Percentiles rank a stretch among this genome's conserved stretches.
These are phyloP conservation scores for Lindgomyces ingoldianus DNA, from an alignment of 495 filamentous ascomycete species.

Conservation along the genomic window DNA sequence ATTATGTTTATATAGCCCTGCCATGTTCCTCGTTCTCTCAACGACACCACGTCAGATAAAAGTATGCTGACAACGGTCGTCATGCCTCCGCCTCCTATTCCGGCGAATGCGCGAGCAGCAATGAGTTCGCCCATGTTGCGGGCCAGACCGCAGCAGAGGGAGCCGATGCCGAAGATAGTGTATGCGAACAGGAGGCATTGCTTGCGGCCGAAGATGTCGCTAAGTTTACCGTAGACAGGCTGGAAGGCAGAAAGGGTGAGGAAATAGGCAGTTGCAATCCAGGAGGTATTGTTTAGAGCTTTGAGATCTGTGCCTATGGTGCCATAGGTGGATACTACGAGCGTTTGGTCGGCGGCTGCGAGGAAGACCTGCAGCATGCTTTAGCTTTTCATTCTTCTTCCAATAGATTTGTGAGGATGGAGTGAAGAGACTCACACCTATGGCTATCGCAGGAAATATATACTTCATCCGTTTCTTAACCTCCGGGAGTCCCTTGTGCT, in stretches of 20 bases:
- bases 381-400: background rate
- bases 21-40: conserved; percentile 77
- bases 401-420: background rate
- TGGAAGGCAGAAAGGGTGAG: conserved; percentile 79
- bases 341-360: conserved; percentile 75
- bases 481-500: conserved; percentile 48
- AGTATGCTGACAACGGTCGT: conserved; percentile 77
- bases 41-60: conserved; percentile 72
- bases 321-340: conserved; percentile 77
- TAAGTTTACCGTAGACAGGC: conserved; percentile 74
- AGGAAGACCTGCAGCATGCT: conserved; percentile 59
- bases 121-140: conserved; percentile 70
- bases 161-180: conserved; percentile 71
- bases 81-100: conserved; percentile 85
- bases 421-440: conserved; percentile 52
- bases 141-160: conserved; percentile 70
- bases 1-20: conserved; percentile 84
- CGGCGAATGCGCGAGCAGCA: conserved; percentile 67
- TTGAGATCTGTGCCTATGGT: conserved; percentile 79
- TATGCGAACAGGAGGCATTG: conserved; percentile 71
- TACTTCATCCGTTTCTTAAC: conserved; percentile 52
- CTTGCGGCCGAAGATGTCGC: conserved; percentile 85
- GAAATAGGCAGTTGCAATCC: conserved; percentile 83
- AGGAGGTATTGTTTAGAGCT: conserved; percentile 75
- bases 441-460: conserved; percentile 58